phyloP scores from a whole-genome alignment of 225 moss, liverwort and hornwort genomes.

The Pleurozium schreberi region DNA sequence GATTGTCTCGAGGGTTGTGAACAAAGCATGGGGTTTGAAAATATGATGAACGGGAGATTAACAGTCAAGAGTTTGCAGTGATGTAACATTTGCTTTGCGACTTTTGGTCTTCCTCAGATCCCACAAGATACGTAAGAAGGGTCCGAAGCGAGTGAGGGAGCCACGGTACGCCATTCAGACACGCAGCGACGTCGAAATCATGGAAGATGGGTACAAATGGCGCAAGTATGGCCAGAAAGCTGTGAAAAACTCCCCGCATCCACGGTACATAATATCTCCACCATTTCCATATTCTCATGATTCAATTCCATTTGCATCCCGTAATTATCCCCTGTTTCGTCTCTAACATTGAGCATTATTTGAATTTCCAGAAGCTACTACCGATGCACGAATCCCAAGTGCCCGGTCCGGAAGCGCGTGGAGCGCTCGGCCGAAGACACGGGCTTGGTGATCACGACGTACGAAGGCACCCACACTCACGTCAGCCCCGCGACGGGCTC shows the following conservation, averaged over 20 bases:
- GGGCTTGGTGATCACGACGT: conserved; percentile 45
- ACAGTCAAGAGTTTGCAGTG: background rate
- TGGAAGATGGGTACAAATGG: conserved; percentile 63
- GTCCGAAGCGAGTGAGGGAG: conserved; percentile 43
- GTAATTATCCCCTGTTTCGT: background rate
- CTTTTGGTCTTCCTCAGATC: background rate
- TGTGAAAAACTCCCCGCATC: conserved; percentile 50
- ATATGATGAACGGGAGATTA: background rate
- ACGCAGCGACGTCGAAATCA: conserved; percentile 46
- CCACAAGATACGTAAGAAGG: conserved; percentile 31
- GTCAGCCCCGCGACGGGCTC: conserved; percentile 40
- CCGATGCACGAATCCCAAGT: conserved; percentile 49
- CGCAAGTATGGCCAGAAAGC: conserved; percentile 62
- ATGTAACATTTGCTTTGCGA: background rate
- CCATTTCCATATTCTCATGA: background rate
- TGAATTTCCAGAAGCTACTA: conserved; percentile 38
- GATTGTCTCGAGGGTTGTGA: background rate
- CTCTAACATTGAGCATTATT: background rate
- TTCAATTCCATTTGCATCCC: background rate
- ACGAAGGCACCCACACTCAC: conserved; percentile 51
- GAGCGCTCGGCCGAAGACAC: conserved; percentile 48
- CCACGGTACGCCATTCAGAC: conserved; percentile 53
- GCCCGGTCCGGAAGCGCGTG: conserved; percentile 49
- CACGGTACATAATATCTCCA: conserved; percentile 4
- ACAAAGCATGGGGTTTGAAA: background rate